These are phyloP conservation scores for Dendrobium huoshanense DNA, from an alignment of 106 monocot genomes.

Conservation along the genomic window DNA sequence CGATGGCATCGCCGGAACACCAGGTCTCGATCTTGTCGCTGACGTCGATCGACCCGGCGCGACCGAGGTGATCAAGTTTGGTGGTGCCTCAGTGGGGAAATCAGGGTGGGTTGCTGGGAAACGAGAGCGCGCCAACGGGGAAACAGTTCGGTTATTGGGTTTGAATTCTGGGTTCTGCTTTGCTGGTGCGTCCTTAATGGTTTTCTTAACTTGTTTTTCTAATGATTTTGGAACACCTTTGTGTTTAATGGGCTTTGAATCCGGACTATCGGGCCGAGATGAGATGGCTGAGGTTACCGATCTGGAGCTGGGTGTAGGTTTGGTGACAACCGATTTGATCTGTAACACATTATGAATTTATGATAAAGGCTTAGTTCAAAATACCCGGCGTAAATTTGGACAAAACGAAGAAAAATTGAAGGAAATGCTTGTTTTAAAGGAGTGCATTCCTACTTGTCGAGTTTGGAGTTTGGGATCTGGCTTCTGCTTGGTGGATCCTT, in stretches of 20 bases:
- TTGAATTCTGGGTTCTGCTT: slow-evolving; percentile 5
- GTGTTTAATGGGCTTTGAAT: not conserved
- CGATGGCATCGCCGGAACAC: not conserved
- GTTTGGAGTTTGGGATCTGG: not conserved
- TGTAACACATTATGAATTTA: not conserved
- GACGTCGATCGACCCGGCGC: not conserved
- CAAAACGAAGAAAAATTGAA: not conserved
- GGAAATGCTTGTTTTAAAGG: too few species aligned
- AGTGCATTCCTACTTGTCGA: not conserved
- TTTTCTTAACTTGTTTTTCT: not conserved
- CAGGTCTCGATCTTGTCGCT: slow-evolving; percentile 13
- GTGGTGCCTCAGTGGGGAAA: slow-evolving; percentile 17
- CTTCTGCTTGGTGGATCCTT: not conserved
- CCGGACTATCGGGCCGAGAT: slow-evolving; percentile 20
- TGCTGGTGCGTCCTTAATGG: not conserved
- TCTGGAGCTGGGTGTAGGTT: slow-evolving; percentile 8
- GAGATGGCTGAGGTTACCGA: slow-evolving; percentile 16
- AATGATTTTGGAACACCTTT: not conserved
- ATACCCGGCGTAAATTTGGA: not conserved
- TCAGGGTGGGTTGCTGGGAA: not conserved
- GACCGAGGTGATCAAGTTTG: slow-evolving; percentile 17
- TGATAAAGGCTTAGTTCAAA: not conserved
- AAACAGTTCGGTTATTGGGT: slow-evolving; percentile 2
- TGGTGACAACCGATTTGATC: not conserved
- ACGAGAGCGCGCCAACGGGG: not conserved